These are phyloP conservation scores for Thielaviopsis musarum DNA, from an alignment of 2,329 filamentous ascomycete genomes.

Conservation along the genomic window DNA sequence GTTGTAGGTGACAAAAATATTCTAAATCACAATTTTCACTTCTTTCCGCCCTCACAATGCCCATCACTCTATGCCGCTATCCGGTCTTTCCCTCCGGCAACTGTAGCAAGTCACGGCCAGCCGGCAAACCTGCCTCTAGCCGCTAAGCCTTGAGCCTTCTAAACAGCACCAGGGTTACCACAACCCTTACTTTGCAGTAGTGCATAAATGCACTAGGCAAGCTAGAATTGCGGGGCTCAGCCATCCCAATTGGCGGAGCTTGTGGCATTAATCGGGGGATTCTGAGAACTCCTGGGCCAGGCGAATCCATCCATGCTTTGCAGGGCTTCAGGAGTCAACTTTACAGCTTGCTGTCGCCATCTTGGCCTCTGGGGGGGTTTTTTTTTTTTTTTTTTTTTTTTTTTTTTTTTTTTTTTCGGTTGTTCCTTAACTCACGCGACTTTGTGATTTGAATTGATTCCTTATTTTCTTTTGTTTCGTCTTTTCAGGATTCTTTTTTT, in stretches of 20 bases:
- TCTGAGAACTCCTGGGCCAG: not conserved
- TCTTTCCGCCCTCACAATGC: not conserved
- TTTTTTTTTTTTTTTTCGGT: no score
- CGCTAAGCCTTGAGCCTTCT: not conserved
- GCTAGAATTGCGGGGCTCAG: not conserved
- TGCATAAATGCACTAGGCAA: not conserved
- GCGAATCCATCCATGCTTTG: not conserved
- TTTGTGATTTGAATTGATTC: not conserved
- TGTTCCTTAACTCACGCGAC: not conserved
- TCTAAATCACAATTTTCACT: not conserved
- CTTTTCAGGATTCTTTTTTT: not conserved
- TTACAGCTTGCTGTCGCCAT: not conserved
- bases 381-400: not conserved
- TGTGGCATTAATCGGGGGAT: not conserved
- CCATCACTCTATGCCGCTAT: not conserved
- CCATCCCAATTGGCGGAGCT: not conserved
- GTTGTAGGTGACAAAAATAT: not conserved
- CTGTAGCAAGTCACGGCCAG: no score
- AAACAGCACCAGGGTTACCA: not conserved
- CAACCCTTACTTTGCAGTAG: not conserved
- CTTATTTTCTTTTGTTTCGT: not conserved
- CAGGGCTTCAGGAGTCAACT: not conserved
- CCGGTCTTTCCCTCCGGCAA: not conserved
- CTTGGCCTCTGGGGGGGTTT: not conserved
- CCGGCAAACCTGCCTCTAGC: no score